Percentiles rank a stretch among this genome's conserved stretches.
Evolutionary conservation across 179 eudicot genomes (phyloP).

Genomic region (Carnegiea gigantea): DNA sequence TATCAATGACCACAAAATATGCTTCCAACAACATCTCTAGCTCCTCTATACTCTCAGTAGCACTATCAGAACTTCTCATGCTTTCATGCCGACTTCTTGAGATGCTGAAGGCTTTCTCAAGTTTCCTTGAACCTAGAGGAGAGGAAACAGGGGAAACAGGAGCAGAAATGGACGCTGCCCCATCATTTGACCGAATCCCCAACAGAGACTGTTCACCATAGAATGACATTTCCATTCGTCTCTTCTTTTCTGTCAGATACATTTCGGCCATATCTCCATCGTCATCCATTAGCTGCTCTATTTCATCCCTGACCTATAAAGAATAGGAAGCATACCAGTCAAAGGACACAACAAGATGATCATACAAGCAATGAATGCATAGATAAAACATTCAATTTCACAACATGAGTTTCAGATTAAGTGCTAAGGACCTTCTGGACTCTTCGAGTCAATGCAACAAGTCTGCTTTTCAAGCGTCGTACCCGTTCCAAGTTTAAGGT

Average conservation of each 20-base stretch:
- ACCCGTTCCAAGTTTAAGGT: conserved; percentile 86
- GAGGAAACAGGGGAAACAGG: conserved; percentile 96
- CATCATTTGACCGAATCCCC: conserved; percentile 67
- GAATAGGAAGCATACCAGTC: neutral
- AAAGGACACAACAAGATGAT: neutral
- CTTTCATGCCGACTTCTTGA: conserved; percentile 95
- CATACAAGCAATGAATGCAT: conserved; percentile 7
- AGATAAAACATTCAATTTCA: neutral
- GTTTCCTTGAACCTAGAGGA: conserved; percentile 61
- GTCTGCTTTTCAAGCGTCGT: conserved; percentile 90
- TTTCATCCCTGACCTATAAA: conserved; percentile 90
- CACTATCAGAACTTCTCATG: conserved; percentile 73
- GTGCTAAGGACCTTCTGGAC: conserved; percentile 76
- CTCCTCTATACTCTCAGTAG: conserved; percentile 77
- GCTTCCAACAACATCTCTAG: conserved; percentile 98
- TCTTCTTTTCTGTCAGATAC: conserved; percentile 96
- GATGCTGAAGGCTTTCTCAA: conserved; percentile 79
- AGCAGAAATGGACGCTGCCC: conserved; percentile 62
- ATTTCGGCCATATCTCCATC: conserved; percentile 99
- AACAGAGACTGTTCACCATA: conserved; percentile 81
- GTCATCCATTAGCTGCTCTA: conserved; percentile 99
- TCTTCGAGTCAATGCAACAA: conserved; percentile 85
- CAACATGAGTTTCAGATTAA: neutral
- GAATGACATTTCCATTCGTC: conserved; percentile 62
- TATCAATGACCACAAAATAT: conserved; percentile 91